Conservation (phyloP, 1,284 basidiomycete genomes). For the Golubevia sp. region DNA sequence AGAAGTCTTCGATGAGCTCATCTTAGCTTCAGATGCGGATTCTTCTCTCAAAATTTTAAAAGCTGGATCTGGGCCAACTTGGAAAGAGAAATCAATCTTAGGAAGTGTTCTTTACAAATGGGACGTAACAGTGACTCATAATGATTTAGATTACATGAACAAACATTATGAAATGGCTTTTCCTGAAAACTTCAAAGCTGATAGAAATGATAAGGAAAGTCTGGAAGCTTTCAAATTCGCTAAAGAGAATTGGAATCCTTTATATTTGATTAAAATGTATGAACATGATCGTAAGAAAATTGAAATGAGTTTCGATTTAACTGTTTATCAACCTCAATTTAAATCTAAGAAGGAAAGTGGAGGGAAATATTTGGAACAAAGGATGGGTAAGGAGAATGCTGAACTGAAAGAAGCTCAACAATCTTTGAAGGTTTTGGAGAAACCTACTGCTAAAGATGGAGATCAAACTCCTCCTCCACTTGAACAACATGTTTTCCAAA, state of each 20-base stretch:
- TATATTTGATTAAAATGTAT: slow-evolving; percentile 70
- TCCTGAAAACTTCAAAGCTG: slow-evolving; percentile 61
- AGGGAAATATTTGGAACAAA: slow-evolving; percentile 3
- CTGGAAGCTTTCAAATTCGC: slow-evolving; percentile 64
- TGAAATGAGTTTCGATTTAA: slow-evolving; percentile 69
- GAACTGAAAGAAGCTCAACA: slow-evolving; percentile 6
- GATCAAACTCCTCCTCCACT: slow-evolving; percentile 43
- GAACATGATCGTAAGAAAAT: slow-evolving; percentile 67
- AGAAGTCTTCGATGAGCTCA: slow-evolving; percentile 47
- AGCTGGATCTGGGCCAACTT: slow-evolving; percentile 24
- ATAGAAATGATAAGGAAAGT: slow-evolving; percentile 60
- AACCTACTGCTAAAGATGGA: slow-evolving; percentile 22
- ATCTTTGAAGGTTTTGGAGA: background rate
- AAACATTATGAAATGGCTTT: slow-evolving; percentile 51
- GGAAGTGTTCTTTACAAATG: slow-evolving; percentile 51
- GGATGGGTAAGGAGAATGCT: slow-evolving; percentile 3
- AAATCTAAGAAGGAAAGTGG: slow-evolving; percentile 29
- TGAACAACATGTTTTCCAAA: slow-evolving; percentile 69
- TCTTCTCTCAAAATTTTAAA: slow-evolving; percentile 49
- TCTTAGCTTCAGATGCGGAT: slow-evolving; percentile 54
- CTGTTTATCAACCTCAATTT: slow-evolving; percentile 69
- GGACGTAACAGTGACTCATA: slow-evolving; percentile 55
- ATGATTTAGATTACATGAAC: slow-evolving; percentile 49
- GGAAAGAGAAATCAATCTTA: slow-evolving; percentile 46
- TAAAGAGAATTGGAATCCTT: slow-evolving; percentile 66